phyloP scores from a whole-genome alignment of 306 rosid genomes.

The Dryas octopetala region DNA sequence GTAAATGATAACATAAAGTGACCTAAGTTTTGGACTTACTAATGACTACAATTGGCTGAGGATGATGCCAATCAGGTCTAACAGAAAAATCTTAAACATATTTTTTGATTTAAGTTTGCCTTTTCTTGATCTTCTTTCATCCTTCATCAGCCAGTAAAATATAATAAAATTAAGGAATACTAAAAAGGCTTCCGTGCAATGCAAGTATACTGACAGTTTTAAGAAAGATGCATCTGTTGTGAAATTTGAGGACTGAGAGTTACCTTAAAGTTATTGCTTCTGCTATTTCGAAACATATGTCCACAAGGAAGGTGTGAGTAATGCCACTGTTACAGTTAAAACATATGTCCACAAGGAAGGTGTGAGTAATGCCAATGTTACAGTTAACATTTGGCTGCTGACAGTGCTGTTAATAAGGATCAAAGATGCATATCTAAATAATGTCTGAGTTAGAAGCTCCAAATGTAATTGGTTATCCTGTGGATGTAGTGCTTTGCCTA shows the following conservation, averaged over 20 bases:
- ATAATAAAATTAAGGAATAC: too few species aligned
- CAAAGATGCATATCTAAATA: not conserved
- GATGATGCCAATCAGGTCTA: too few species aligned
- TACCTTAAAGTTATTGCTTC: not conserved
- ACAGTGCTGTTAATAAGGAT: not conserved
- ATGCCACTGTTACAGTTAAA: not conserved
- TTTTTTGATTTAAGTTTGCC: too few species aligned
- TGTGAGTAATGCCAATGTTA: not conserved
- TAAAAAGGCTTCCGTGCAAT: too few species aligned
- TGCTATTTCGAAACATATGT: not conserved
- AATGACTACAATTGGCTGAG: too few species aligned
- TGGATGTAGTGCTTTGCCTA: not conserved
- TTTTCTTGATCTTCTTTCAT: too few species aligned
- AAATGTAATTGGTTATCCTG: not conserved
- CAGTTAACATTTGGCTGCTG: not conserved
- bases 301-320: not conserved
- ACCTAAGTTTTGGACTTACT: too few species aligned
- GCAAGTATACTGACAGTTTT: not conserved
- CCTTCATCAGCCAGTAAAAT: too few species aligned
- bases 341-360: not conserved
- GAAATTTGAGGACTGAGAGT: not conserved
- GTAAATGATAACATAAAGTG: too few species aligned
- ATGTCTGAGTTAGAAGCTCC: not conserved
- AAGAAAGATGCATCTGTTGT: not conserved
- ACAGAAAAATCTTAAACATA: too few species aligned